Base-by-base conservation (phyloP, 192 early-diverging fungal genomes). In the Rhizophagus clarus region DNA sequence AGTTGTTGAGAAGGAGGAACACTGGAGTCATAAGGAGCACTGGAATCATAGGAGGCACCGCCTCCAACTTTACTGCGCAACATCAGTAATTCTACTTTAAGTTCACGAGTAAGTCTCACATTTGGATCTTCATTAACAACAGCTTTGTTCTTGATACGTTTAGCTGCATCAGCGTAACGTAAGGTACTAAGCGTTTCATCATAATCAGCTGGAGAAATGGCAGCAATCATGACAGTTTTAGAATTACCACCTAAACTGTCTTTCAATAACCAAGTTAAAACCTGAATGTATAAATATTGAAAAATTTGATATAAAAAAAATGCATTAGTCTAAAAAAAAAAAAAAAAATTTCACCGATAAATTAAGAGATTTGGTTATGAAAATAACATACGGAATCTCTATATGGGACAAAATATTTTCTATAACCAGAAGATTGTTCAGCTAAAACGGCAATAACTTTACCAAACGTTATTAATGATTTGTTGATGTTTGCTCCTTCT, bases 401-500 rank as follows among this genome's bases (percentile, higher is more conserved):
- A 81, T 98, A 98, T 3, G 96, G 96, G 26, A 98, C 89, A 84
- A 93, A 95, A 1, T 86, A 86, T 67, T 85, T 83, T 8, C 73
- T 76, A 31, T 76, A n/a, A n/a, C n/a, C 80, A 15, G 76, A 34
- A 32, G 81, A 83, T 60, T 89, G 89, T 72, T 94, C 95, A 24
- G 95, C 95, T 47, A 98, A 85, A 26, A 92, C 93, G 5, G 94
- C 94, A 45, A 98, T 98, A 56, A 98, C 97, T 81, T 98, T 98
- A 7, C 97, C 97, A 34, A 98, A 85, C 0, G 95, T 93, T 0
- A 95, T 96, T 32, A 98, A 83, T 14, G 94, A 96, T 81, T 94
- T 94, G 86, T 98, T 98, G 88, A 98, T 98, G 64, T 95, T 96
- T 15, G 94, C 95, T 31, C 96, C 97, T 85, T 98, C 97, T 78